A percentile compares a stretch with the other conserved stretches of the same genome.
These are phyloP conservation scores for Cruciata laevipes DNA, from an alignment of 257 asterid genomes.

Conservation along the genomic window DNA sequence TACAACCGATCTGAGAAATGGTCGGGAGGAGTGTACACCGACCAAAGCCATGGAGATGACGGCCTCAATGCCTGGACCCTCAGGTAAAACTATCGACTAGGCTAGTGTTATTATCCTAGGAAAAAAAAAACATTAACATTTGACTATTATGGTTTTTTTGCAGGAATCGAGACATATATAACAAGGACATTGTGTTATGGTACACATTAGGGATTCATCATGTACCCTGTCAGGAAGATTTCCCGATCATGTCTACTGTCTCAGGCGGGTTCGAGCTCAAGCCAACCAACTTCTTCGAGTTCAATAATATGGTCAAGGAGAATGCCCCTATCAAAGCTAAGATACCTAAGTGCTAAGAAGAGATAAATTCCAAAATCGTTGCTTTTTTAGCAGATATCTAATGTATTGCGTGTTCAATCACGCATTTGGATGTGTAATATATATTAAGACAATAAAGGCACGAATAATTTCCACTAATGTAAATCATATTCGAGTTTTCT, in stretches of 20 bases:
- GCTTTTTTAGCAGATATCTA: neutral
- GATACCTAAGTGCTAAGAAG: neutral
- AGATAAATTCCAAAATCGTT: too few species aligned
- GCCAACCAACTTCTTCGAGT: conserved; percentile 55
- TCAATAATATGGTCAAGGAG: conserved; percentile 41
- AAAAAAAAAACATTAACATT: neutral
- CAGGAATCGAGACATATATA: conserved; percentile 67
- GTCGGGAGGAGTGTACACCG: conserved; percentile 71
- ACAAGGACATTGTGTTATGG: conserved; percentile 77
- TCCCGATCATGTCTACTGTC: conserved; percentile 14
- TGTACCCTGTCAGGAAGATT: conserved; percentile 77
- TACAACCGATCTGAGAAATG: conserved; percentile 55
- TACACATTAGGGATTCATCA: conserved; percentile 82
- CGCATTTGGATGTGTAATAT: neutral
- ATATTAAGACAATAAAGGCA: neutral
- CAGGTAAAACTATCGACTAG: conserved; percentile 4
- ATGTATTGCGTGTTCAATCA: too few species aligned
- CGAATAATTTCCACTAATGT: neutral
- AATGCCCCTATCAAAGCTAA: conserved; percentile 10
- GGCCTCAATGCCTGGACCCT: conserved; percentile 3
- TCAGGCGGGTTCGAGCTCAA: conserved; percentile 19
- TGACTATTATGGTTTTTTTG: neutral
- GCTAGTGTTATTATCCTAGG: neutral
- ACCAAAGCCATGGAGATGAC: conserved; percentile 37
- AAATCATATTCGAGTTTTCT: too few species aligned